These are phyloP conservation scores for Wallacemonas collosoma DNA, from an alignment of 208 protist genomes.

Conservation along the genomic window DNA sequence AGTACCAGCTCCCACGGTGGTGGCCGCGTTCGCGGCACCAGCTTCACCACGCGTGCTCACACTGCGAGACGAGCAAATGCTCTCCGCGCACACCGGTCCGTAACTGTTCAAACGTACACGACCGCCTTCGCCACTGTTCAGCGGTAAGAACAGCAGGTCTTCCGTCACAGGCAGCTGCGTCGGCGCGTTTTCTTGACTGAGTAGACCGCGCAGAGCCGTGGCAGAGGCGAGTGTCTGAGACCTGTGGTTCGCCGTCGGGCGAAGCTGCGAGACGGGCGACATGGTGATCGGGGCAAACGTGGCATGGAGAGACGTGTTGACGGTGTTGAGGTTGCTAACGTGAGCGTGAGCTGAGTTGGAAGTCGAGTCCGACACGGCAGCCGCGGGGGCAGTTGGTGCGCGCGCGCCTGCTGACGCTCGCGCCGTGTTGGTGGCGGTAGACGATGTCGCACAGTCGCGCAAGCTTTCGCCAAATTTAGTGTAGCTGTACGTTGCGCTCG, in stretches of 20 bases:
- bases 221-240: background rate
- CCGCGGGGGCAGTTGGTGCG: no score
- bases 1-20: no score
- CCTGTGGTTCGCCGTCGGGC: background rate
- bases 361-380: background rate
- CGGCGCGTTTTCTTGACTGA: background rate
- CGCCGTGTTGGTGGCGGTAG: no score
- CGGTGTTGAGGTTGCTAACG: background rate
- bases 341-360: background rate
- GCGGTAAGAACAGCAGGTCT: background rate
- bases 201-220: no score
- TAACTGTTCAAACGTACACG: background rate
- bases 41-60: no score
- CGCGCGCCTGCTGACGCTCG: no score
- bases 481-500: no score
- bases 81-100: background rate
- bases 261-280: background rate
- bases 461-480: no score
- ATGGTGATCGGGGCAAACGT: constrained; percentile 2
- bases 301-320: constrained; percentile 11
- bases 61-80: no score
- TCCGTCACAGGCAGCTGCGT: background rate
- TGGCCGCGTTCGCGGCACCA: no score
- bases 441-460: no score
- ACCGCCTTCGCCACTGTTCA: background rate